Percentiles rank a stretch among this genome's conserved stretches.
Conservation (phyloP, 352 stramenopile species). For the Globisporangium radiosum region DNA sequence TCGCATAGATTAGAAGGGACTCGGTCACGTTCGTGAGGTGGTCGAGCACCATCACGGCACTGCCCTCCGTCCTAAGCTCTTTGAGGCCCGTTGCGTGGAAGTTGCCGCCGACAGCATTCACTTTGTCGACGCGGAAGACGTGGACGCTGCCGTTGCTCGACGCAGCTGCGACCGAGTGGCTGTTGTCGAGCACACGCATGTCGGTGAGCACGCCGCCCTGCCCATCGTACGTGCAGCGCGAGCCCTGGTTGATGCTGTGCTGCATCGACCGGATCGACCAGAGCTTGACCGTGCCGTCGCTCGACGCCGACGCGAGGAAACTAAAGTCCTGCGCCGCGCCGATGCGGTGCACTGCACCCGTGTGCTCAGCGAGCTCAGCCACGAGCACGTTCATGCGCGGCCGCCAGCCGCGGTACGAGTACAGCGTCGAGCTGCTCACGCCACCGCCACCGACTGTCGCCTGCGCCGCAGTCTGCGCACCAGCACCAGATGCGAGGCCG, state of each 20-base stretch:
- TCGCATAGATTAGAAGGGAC: conserved; percentile 93
- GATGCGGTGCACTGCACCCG: conserved; percentile 89
- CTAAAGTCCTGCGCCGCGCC: conserved; percentile 92
- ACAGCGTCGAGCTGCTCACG: conserved; percentile 25
- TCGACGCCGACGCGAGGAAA: conserved; percentile 94
- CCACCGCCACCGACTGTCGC: conserved; percentile 17
- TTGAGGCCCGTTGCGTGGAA: conserved; percentile 67
- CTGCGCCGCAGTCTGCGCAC: no score
- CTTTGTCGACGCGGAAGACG: conserved; percentile 94
- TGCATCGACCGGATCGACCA: conserved; percentile 93
- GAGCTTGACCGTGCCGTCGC: conserved; percentile 94
- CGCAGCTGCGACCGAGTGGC: conserved; percentile 91
- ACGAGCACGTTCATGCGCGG: conserved; percentile 80
- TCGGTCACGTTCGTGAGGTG: conserved; percentile 95
- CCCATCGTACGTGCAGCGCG: conserved; percentile 90
- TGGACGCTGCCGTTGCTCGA: conserved; percentile 90
- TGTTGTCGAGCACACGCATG: conserved; percentile 94
- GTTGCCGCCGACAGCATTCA: conserved; percentile 58
- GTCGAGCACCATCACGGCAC: conserved; percentile 92
- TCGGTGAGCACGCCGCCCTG: conserved; percentile 91
- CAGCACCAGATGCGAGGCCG: conserved; percentile 11
- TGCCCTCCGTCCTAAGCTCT: conserved; percentile 75
- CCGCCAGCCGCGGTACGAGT: conserved; percentile 68
- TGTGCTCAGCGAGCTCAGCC: conserved; percentile 89
- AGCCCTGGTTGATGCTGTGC: conserved; percentile 91